A percentile compares a stretch with the other conserved stretches of the same genome.
phyloP scores from a whole-genome alignment of 371 early-diverging fungal genomes.

The Mucor ambiguus region DNA sequence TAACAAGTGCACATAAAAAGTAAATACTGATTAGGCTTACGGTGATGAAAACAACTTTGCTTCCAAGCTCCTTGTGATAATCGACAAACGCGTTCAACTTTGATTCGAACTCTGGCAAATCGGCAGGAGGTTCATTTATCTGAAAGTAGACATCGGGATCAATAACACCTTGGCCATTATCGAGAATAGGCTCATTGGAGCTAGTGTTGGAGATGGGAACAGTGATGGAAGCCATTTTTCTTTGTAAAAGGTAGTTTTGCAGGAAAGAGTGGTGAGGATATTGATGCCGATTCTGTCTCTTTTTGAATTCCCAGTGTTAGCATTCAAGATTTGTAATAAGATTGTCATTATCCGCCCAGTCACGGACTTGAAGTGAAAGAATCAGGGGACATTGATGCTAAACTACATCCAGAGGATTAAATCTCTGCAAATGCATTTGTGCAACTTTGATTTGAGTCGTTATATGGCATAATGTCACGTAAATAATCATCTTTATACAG shows the following conservation, averaged over 20 bases:
- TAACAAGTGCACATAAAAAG: neutral
- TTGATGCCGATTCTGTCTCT: neutral
- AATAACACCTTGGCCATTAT: conserved; percentile 59
- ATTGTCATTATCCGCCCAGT: neutral
- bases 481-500: neutral
- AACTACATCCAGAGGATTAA: neutral
- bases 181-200: conserved; percentile 30
- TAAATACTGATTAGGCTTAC: conserved; percentile 41
- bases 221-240: neutral
- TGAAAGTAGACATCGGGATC: conserved; percentile 84
- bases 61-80: conserved; percentile 58
- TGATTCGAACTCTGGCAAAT: conserved; percentile 65
- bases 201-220: neutral
- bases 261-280: neutral
- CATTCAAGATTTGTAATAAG: conserved; percentile 1
- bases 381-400: too few species aligned
- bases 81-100: conserved; percentile 73
- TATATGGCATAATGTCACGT: neutral
- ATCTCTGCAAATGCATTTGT: neutral
- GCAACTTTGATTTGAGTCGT: neutral
- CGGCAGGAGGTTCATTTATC: conserved; percentile 73
- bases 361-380: neutral
- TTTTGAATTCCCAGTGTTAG: neutral
- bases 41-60: conserved; percentile 79
- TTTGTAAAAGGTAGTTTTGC: neutral